Evolutionary conservation across 2,329 filamentous ascomycete genomes (phyloP).

Genomic region (Fusarium burgessii): DNA sequence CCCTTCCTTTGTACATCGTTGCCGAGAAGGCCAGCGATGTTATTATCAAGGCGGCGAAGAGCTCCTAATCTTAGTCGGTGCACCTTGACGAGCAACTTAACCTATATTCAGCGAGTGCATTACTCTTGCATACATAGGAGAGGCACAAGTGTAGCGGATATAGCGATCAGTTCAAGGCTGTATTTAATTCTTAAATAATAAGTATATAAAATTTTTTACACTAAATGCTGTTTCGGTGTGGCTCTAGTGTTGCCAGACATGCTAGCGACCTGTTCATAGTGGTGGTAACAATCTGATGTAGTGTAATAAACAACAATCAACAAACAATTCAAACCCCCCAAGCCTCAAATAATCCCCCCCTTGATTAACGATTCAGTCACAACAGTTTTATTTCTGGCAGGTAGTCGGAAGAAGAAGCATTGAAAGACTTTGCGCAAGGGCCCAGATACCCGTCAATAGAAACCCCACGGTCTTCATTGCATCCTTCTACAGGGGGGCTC

Average conservation of each 20-base stretch:
- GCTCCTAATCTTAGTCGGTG: background rate
- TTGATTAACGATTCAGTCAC: too few species aligned
- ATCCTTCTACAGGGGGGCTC: background rate
- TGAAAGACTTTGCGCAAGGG: background rate
- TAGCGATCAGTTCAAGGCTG: rapidly evolving
- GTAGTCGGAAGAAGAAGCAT: background rate
- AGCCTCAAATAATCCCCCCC: too few species aligned
- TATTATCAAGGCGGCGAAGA: slow-evolving; percentile 46
- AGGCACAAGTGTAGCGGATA: too few species aligned
- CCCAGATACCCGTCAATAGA: background rate
- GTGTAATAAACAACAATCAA: too few species aligned
- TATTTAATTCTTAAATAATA: background rate
- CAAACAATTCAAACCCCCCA: too few species aligned
- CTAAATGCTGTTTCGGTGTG: background rate
- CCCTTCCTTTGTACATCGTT: slow-evolving; percentile 52
- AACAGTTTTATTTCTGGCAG: background rate
- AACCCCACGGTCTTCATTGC: background rate
- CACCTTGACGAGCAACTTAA: background rate
- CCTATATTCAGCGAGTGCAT: background rate
- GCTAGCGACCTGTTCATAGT: background rate
- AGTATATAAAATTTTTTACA: background rate
- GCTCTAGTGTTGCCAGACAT: background rate
- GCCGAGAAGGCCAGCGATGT: slow-evolving; percentile 66
- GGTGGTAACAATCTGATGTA: too few species aligned
- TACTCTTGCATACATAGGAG: background rate